phyloP scores from a whole-genome alignment of 305 asterid species.

The Plantago coronopus region DNA sequence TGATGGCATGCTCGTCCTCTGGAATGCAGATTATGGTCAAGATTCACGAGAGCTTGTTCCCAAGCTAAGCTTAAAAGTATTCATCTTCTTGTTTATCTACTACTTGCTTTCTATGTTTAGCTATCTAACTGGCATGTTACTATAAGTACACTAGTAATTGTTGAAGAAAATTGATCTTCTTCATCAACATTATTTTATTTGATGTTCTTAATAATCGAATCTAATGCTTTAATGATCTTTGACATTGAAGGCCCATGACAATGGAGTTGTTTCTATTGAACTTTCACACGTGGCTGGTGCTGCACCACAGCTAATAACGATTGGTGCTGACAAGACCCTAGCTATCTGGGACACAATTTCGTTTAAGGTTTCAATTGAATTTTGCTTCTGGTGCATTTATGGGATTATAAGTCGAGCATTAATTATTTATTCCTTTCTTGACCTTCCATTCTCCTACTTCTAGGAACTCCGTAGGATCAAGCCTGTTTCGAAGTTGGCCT shows the following conservation, averaged over 20 bases:
- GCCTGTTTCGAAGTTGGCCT: conserved; percentile 93
- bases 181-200: conserved; percentile 20
- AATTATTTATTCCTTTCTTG: not conserved
- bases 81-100: conserved; percentile 13
- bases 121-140: not conserved
- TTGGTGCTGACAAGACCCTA: conserved; percentile 70
- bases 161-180: conserved; percentile 10
- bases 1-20: conserved; percentile 87
- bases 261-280: conserved; percentile 61
- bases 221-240: conserved; percentile 21
- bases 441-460: conserved; percentile 8
- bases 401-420: not conserved
- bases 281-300: conserved; percentile 60
- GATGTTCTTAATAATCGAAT: conserved; percentile 18
- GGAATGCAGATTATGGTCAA: conserved; percentile 94
- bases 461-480: conserved; percentile 86
- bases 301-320: conserved; percentile 68
- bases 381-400: conserved; percentile 11
- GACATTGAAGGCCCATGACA: conserved; percentile 62
- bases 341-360: conserved; percentile 89
- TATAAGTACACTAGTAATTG: conserved; percentile 4
- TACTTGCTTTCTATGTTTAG: conserved; percentile 2
- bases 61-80: conserved; percentile 84
- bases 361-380: conserved; percentile 49
- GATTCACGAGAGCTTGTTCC: conserved; percentile 98